Conservation (phyloP, 495 filamentous ascomycete genomes). For the Hypomontagnella monticulosa region DNA sequence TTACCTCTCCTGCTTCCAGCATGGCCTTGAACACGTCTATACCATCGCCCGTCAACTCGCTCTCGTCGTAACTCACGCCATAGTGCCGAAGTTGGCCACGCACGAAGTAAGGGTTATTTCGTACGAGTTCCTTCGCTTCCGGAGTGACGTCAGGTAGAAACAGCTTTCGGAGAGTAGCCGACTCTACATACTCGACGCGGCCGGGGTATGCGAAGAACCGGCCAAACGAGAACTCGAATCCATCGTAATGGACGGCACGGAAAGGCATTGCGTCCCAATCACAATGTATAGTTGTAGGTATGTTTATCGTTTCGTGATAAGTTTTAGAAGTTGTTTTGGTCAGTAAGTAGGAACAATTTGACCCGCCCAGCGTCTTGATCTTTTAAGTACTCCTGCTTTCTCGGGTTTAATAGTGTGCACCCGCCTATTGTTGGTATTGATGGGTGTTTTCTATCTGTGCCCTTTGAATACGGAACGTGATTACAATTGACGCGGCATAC, state of each 20-base stretch:
- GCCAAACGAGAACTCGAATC: slow-evolving; percentile 20
- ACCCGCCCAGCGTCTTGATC: too few species aligned
- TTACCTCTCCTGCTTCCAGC: slow-evolving; percentile 27
- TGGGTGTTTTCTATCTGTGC: too few species aligned
- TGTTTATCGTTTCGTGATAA: too few species aligned
- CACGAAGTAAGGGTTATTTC: slow-evolving; percentile 16
- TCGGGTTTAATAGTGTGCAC: too few species aligned
- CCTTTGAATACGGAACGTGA: too few species aligned
- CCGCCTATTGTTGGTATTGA: too few species aligned
- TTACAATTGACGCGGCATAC: too few species aligned
- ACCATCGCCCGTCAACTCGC: slow-evolving; percentile 33
- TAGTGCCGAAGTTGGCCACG: slow-evolving; percentile 31
- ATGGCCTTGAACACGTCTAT: slow-evolving; percentile 27
- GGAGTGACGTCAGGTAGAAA: slow-evolving; percentile 28
- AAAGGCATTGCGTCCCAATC: too few species aligned
- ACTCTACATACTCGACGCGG: slow-evolving; percentile 15
- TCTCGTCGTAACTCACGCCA: slow-evolving; percentile 28
- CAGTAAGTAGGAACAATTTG: too few species aligned
- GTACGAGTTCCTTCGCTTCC: slow-evolving; percentile 5
- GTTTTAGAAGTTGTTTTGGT: too few species aligned
- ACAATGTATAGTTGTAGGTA: too few species aligned
- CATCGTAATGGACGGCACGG: background rate
- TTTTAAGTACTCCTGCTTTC: too few species aligned
- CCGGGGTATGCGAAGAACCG: slow-evolving; percentile 13
- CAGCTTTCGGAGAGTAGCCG: slow-evolving; percentile 16